These are phyloP conservation scores for Aspergillus incahuasiensis DNA, from an alignment of 495 filamentous ascomycete species.

Conservation along the genomic window DNA sequence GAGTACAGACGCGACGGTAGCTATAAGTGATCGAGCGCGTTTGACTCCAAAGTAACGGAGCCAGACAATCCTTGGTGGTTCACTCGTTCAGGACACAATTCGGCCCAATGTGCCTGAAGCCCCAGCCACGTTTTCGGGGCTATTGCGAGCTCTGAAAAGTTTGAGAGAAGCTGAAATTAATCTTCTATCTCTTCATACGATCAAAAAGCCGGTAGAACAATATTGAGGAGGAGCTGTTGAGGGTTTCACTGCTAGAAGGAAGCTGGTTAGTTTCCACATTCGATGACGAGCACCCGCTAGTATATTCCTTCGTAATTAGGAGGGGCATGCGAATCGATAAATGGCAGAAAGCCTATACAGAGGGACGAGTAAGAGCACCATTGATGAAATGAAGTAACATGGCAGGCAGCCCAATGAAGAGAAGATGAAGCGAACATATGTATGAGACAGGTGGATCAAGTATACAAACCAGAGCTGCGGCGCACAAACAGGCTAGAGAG, in stretches of 20 bases:
- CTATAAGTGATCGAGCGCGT: too few species aligned
- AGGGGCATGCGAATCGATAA: conserved; percentile 11
- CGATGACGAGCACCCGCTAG: background rate
- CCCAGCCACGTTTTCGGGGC: background rate
- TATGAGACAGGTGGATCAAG: background rate
- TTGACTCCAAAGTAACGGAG: background rate
- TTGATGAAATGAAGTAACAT: background rate
- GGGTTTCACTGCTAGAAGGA: background rate
- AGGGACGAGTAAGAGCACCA: background rate
- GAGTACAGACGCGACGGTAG: too few species aligned
- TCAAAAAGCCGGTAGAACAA: background rate
- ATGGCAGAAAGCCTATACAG: too few species aligned
- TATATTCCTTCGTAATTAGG: background rate
- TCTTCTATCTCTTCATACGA: background rate
- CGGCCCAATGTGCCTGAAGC: background rate
- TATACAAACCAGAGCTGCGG: background rate
- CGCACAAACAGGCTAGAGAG: background rate
- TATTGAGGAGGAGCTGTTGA: background rate
- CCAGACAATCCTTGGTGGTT: background rate
- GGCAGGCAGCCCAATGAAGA: background rate
- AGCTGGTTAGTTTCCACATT: conserved; percentile 1
- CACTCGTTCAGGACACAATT: background rate
- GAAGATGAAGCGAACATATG: background rate
- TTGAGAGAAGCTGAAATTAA: background rate
- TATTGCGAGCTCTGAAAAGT: background rate